phyloP scores from a whole-genome alignment of 768 basidiomycete species.

The Obba rivulosa region DNA sequence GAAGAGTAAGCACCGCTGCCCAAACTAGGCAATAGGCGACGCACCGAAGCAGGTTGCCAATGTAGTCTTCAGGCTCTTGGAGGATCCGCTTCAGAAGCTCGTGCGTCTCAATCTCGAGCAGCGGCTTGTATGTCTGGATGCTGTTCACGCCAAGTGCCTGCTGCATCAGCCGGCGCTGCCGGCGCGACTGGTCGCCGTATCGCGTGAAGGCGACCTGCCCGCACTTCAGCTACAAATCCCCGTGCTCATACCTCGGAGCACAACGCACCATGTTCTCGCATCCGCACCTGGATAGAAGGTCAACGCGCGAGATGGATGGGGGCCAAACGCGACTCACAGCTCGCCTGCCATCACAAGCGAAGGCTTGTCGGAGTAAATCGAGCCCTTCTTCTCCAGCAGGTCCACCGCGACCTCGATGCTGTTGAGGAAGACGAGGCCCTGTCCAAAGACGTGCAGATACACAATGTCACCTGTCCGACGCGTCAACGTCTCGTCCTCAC shows the following conservation, averaged over 20 bases:
- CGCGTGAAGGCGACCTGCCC: slow-evolving; percentile 56
- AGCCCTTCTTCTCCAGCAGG: slow-evolving; percentile 63
- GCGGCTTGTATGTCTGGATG: slow-evolving; percentile 53
- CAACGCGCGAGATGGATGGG: neutral
- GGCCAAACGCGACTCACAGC: slow-evolving; percentile 39
- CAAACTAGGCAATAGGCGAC: neutral
- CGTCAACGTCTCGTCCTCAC: slow-evolving; percentile 1
- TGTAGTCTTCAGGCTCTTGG: slow-evolving; percentile 30
- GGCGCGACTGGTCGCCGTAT: slow-evolving; percentile 56
- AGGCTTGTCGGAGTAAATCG: slow-evolving; percentile 74
- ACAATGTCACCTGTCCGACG: slow-evolving; percentile 49
- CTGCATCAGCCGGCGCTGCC: slow-evolving; percentile 64
- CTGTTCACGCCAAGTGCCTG: slow-evolving; percentile 50
- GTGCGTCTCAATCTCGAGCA: slow-evolving; percentile 52
- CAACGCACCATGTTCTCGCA: slow-evolving; percentile 59
- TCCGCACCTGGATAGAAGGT: slow-evolving; percentile 33
- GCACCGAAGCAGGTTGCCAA: slow-evolving; percentile 31
- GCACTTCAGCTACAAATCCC: neutral
- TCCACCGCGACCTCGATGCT: slow-evolving; percentile 53
- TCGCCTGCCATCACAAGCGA: slow-evolving; percentile 65
- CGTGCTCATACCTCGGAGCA: neutral
- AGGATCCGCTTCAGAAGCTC: slow-evolving; percentile 53
- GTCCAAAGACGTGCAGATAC: slow-evolving; percentile 60
- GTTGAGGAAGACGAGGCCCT: slow-evolving; percentile 65
- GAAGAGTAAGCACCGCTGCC: neutral